Conservation (phyloP, 306 rosid species). For the Oemleria cerasiformis region DNA sequence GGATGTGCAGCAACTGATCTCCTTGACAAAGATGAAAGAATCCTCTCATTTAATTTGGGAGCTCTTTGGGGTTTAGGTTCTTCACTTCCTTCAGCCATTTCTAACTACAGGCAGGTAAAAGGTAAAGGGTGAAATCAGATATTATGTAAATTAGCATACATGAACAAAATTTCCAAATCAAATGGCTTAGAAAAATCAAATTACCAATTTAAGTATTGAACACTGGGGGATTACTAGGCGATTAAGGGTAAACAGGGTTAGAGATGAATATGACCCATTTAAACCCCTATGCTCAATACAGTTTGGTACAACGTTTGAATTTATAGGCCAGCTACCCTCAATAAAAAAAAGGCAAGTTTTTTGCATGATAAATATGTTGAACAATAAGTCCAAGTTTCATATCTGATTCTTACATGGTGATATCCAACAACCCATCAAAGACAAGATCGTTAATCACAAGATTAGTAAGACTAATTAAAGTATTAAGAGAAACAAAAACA, state of each 20-base stretch:
- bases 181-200: background rate
- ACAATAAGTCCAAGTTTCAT: background rate
- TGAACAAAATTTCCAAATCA: background rate
- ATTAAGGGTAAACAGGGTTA: background rate
- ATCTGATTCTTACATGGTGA: no score
- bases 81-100: constrained; percentile 47
- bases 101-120: constrained; percentile 20
- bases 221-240: background rate
- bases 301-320: background rate
- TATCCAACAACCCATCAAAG: constrained; percentile 6
- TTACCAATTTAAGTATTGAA: background rate
- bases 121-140: background rate
- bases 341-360: background rate
- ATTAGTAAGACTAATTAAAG: background rate
- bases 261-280: background rate
- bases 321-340: background rate
- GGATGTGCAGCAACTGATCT: constrained; percentile 99
- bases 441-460: constrained; percentile 11
- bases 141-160: background rate
- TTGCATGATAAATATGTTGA: background rate
- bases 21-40: constrained; percentile 90
- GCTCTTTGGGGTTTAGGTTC: constrained; percentile 20
- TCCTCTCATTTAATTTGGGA: constrained; percentile 88
- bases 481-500: background rate
- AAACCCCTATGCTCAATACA: background rate